These are phyloP conservation scores for Vigna trinervia DNA, from an alignment of 306 rosid species.

Conservation along the genomic window DNA sequence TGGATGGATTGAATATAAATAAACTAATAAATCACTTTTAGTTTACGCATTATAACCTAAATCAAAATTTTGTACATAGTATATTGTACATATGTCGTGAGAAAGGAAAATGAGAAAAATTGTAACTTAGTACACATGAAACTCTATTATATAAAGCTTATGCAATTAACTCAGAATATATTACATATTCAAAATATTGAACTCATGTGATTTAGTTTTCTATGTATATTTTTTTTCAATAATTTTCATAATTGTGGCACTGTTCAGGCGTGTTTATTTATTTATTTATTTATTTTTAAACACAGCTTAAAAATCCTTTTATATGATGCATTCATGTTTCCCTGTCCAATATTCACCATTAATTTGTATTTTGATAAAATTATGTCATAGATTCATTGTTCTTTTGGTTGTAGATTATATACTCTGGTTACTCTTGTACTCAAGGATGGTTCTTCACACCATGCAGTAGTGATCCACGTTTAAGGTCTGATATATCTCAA, in stretches of 20 bases:
- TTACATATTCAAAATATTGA: not conserved
- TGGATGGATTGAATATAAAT: no score
- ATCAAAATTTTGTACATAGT: no score
- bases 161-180: not conserved
- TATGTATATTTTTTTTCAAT: not conserved
- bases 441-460: slow-evolving; percentile 99
- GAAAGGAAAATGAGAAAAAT: no score
- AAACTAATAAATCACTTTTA: no score
- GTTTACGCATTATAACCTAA: not conserved
- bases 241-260: not conserved
- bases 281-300: not conserved
- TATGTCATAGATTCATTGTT: not conserved
- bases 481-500: slow-evolving; percentile 66
- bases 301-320: not conserved
- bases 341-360: not conserved
- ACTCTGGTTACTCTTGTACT: slow-evolving; percentile 82
- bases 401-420: slow-evolving; percentile 64
- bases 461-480: slow-evolving; percentile 77
- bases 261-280: not conserved
- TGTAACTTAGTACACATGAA: no score
- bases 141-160: no score
- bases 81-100: no score
- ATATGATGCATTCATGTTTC: not conserved
- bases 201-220: not conserved
- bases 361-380: not conserved